Conservation (phyloP, 2,329 filamentous ascomycete species). For the Sporothrix luriei region DNA sequence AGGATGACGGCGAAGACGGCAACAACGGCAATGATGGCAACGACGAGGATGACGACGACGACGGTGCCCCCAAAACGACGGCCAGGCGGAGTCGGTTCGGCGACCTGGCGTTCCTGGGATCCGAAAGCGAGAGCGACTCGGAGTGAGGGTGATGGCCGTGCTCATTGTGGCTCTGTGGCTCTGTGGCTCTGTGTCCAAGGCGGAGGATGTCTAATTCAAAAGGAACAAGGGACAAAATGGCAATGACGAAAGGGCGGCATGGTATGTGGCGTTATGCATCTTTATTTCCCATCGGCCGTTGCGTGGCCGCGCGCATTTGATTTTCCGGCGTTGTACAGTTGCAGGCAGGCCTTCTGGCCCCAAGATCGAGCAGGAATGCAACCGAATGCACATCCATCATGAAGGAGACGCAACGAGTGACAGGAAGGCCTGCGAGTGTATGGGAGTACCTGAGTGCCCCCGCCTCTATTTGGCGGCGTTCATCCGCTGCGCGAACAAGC, state of each 20-base stretch:
- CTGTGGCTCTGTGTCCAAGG: background rate
- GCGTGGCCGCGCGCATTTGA: background rate
- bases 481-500: conserved; percentile 87
- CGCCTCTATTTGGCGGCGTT: conserved; percentile 49
- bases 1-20: conserved; percentile 37
- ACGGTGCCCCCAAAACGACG: conserved; percentile 41
- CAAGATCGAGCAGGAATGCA: background rate
- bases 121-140: conserved; percentile 64
- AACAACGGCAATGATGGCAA: conserved; percentile 40
- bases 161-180: no score
- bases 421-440: no score
- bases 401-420: background rate
- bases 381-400: background rate
- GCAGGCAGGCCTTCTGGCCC: background rate
- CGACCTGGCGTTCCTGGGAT: conserved; percentile 64
- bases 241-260: background rate
- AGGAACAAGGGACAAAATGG: background rate
- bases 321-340: conserved; percentile 1
- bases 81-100: conserved; percentile 50
- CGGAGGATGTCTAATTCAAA: background rate
- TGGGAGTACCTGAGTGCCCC: no score
- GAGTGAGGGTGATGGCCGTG: background rate
- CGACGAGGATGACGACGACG: conserved; percentile 37
- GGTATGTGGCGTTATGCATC: background rate
- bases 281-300: background rate